Percentiles rank a stretch among this genome's conserved stretches.
phyloP scores from a whole-genome alignment of 2,329 filamentous ascomycete genomes.

The Cladosporium cucumerinum region DNA sequence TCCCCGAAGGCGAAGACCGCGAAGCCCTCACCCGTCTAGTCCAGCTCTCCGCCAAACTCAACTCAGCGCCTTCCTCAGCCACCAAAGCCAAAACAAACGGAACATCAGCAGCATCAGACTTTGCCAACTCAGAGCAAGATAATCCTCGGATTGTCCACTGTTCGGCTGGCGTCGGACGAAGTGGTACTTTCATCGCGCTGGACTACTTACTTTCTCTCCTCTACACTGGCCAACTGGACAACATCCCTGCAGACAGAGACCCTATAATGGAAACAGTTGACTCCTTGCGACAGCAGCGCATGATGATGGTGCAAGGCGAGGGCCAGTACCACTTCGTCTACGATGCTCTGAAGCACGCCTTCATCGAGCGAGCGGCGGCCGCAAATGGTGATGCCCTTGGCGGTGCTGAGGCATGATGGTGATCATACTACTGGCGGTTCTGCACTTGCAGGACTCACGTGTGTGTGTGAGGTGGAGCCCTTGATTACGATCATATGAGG shows the following conservation, averaged over 20 bases:
- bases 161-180: constrained; percentile 89
- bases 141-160: constrained; percentile 70
- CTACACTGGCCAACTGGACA: constrained; percentile 65
- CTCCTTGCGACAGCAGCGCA: constrained; percentile 75
- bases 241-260: constrained; percentile 53
- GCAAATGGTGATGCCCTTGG: neutral
- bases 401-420: constrained; percentile 1
- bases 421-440: neutral
- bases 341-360: constrained; percentile 72
- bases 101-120: constrained; percentile 27
- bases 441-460: neutral
- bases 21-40: constrained; percentile 67
- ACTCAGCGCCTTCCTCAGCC: constrained; percentile 36
- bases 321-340: constrained; percentile 85
- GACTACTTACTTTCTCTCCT: constrained; percentile 86
- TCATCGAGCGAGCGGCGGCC: constrained; percentile 51
- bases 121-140: constrained; percentile 27
- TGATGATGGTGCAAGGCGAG: constrained; percentile 93
- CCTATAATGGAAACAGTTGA: constrained; percentile 78
- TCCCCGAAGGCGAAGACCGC: constrained; percentile 67
- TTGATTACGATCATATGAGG: neutral
- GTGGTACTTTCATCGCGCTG: constrained; percentile 93
- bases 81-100: constrained; percentile 20
- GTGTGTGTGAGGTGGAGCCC: neutral
- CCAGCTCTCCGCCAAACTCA: constrained; percentile 59